Conservation (phyloP, 345 rosid genomes). For the Citrus unshiu region DNA sequence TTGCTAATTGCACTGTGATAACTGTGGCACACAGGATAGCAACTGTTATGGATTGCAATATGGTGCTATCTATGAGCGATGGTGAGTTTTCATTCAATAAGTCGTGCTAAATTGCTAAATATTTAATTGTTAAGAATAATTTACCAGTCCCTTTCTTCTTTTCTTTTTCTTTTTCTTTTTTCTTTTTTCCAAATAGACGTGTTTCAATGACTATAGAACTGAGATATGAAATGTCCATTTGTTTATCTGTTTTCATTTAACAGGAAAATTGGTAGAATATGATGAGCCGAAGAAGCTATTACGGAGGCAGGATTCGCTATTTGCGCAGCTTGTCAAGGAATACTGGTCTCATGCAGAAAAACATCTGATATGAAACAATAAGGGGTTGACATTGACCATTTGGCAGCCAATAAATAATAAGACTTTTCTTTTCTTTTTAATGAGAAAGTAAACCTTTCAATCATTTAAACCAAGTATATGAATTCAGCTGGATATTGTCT, state of each 20-base stretch:
- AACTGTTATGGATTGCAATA: neutral
- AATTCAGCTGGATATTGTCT: too few relatives aligned
- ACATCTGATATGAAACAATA: neutral
- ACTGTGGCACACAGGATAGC: neutral
- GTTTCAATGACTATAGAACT: neutral
- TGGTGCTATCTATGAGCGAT: neutral
- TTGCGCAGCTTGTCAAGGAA: conserved; percentile 42
- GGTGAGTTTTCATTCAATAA: neutral
- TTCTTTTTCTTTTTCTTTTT: too few relatives aligned
- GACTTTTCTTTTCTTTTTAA: too few relatives aligned
- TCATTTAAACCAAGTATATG: too few relatives aligned
- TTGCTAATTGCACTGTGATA: neutral
- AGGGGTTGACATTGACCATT: too few relatives aligned
- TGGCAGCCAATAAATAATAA: too few relatives aligned
- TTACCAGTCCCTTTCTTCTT: too few relatives aligned
- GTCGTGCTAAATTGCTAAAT: too few relatives aligned
- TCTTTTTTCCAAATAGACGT: too few relatives aligned
- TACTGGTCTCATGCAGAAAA: conserved; percentile 12
- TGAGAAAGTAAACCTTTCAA: too few relatives aligned
- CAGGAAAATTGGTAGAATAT: conserved; percentile 28
- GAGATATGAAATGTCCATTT: too few relatives aligned
- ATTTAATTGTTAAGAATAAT: neutral
- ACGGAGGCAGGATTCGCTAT: conserved; percentile 30
- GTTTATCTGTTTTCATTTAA: too few relatives aligned
- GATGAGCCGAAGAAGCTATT: conserved; percentile 41